These are phyloP conservation scores for Phytophthora kernoviae DNA, from an alignment of 352 stramenopile genomes.

Conservation along the genomic window DNA sequence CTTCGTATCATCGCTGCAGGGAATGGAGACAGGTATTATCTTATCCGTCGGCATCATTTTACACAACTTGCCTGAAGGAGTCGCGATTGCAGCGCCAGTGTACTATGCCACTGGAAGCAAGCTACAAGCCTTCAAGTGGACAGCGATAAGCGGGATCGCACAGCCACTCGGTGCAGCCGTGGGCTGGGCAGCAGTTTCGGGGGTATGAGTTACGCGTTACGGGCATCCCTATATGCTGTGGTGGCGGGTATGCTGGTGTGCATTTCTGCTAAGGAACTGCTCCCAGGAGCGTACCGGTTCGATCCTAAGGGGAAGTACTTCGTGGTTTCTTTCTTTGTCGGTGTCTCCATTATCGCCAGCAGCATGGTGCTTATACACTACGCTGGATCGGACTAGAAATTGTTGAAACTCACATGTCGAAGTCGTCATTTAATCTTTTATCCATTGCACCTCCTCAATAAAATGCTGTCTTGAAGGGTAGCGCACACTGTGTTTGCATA, in stretches of 20 bases:
- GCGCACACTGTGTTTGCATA: too few relatives aligned
- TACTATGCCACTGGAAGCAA: conserved; percentile 96
- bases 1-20: conserved; percentile 92
- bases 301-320: conserved; percentile 89
- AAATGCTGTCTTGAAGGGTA: not conserved
- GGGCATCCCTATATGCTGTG: conserved; percentile 90
- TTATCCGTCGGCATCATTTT: conserved; percentile 95
- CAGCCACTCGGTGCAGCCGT: conserved; percentile 91
- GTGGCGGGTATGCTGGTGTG: conserved; percentile 93
- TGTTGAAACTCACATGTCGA: too few relatives aligned
- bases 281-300: conserved; percentile 91
- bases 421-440: too few relatives aligned
- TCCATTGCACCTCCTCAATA: conserved; percentile 4
- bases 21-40: conserved; percentile 88
- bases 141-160: conserved; percentile 85
- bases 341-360: conserved; percentile 88
- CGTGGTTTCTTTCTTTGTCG: conserved; percentile 84
- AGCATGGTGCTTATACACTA: conserved; percentile 89
- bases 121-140: conserved; percentile 93
- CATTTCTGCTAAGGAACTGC: conserved; percentile 91
- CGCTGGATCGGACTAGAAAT: conserved; percentile 53
- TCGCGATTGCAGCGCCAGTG: conserved; percentile 94
- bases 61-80: conserved; percentile 97
- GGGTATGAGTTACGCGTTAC: conserved; percentile 72
- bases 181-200: conserved; percentile 52